A percentile compares a stretch with the other conserved stretches of the same genome.
Evolutionary conservation across 2,329 filamentous ascomycete species (phyloP).

Genomic region (Aspergillus costaricaensis): DNA sequence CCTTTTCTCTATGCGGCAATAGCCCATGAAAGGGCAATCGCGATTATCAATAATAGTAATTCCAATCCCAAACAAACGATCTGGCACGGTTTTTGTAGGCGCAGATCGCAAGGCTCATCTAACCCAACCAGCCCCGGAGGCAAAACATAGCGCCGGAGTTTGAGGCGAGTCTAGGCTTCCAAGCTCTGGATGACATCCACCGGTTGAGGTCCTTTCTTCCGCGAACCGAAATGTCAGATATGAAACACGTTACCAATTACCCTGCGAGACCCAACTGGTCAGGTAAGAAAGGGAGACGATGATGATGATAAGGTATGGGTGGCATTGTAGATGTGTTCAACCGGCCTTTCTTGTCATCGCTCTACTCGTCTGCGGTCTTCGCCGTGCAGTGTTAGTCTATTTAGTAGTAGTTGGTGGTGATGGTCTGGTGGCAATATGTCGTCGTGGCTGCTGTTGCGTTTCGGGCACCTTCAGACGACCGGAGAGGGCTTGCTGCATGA

Average conservation of each 20-base stretch:
- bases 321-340: neutral
- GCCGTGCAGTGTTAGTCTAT: neutral
- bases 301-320: too few relatives aligned
- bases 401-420: neutral
- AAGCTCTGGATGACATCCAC: slow-evolving; percentile 2
- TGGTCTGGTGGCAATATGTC: neutral
- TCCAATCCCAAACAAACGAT: slow-evolving; percentile 4
- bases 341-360: neutral
- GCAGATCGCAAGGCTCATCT: slow-evolving; percentile 15
- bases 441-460: slow-evolving; percentile 9
- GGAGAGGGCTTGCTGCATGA: slow-evolving; percentile 14
- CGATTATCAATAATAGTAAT: slow-evolving; percentile 2
- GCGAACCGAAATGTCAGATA: slow-evolving; percentile 1
- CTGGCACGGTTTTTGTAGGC: slow-evolving; percentile 1
- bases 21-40: neutral
- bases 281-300: neutral
- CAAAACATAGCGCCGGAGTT: slow-evolving; percentile 8
- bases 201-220: slow-evolving; percentile 1
- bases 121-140: slow-evolving; percentile 6
- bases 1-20: neutral
- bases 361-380: neutral
- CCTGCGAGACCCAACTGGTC: neutral
- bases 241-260: neutral
- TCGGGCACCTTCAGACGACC: slow-evolving; percentile 12
- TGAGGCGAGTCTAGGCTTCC: slow-evolving; percentile 2